phyloP scores from a whole-genome alignment of 2,329 filamentous ascomycete species.

The Lecanicillium sp. region DNA sequence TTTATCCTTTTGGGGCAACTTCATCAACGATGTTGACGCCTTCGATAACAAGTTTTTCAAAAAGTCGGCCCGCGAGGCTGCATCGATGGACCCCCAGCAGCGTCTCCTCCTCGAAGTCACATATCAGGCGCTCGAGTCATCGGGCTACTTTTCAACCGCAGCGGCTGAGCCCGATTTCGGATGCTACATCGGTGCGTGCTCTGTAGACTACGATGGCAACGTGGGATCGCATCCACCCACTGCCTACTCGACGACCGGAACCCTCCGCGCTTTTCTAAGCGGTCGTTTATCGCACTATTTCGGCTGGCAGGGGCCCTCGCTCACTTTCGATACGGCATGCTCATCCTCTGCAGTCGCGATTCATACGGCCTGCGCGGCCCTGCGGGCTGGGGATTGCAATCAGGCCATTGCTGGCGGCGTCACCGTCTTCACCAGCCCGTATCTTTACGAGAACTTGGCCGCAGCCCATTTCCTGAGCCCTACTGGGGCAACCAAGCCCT shows the following conservation, averaged over 20 bases:
- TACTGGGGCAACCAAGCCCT: slow-evolving; percentile 27
- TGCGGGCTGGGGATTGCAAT: slow-evolving; percentile 26
- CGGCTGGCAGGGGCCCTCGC: slow-evolving; percentile 31
- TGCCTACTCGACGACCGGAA: slow-evolving; percentile 33
- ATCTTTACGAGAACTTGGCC: slow-evolving; percentile 20
- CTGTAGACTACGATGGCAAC: slow-evolving; percentile 36
- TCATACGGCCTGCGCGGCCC: slow-evolving; percentile 26
- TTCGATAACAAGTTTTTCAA: slow-evolving; percentile 39
- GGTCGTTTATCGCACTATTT: slow-evolving; percentile 33
- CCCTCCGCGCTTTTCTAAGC: slow-evolving; percentile 25
- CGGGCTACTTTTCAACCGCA: slow-evolving; percentile 18
- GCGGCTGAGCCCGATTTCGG: slow-evolving; percentile 23
- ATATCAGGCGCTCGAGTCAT: slow-evolving; percentile 33
- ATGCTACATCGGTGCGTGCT: slow-evolving; percentile 31
- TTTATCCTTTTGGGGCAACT: slow-evolving; percentile 23
- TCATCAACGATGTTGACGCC: slow-evolving; percentile 18
- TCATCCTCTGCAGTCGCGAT: slow-evolving; percentile 32
- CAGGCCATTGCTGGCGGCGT: slow-evolving; percentile 34
- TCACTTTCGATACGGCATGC: slow-evolving; percentile 34
- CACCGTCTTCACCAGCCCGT: slow-evolving; percentile 29
- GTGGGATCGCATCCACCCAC: slow-evolving; percentile 28
- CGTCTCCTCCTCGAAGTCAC: slow-evolving; percentile 32
- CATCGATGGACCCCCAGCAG: slow-evolving; percentile 35
- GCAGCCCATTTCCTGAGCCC: slow-evolving; percentile 23
- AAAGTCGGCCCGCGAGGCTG: slow-evolving; percentile 29